Percentiles rank a stretch among this genome's conserved stretches.
phyloP scores from a whole-genome alignment of 306 rosid species.

The Gastrolobium bilobum region DNA sequence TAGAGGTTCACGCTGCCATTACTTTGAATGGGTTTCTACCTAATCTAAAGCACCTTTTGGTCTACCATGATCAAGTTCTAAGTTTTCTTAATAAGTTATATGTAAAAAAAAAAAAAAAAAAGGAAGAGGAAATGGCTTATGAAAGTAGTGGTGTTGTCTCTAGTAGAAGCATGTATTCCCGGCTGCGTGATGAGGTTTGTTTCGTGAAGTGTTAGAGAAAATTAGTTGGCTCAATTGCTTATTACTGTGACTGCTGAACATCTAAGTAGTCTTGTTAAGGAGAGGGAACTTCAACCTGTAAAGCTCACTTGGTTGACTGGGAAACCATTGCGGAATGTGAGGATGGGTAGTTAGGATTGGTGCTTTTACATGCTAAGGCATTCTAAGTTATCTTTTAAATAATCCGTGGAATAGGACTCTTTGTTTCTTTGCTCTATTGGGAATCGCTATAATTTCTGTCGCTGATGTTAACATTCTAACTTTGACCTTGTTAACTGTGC shows the following conservation, averaged over 20 bases:
- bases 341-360: constrained; percentile 75
- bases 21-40: constrained; percentile 87
- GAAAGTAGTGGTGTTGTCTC: constrained; percentile 64
- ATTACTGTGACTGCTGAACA: constrained; percentile 48
- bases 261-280: constrained; percentile 54
- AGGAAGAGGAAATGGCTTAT: constrained; percentile 46
- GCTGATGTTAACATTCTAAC: constrained; percentile 14
- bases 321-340: constrained; percentile 63
- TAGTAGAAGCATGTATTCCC: constrained; percentile 59
- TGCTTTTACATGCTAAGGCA: constrained; percentile 68
- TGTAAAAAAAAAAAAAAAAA: constrained; percentile 46
- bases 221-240: constrained; percentile 62
- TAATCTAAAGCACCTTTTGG: constrained; percentile 56
- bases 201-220: constrained; percentile 60
- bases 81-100: constrained; percentile 54
- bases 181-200: constrained; percentile 65
- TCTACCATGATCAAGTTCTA: constrained; percentile 51
- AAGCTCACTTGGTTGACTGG: constrained; percentile 81
- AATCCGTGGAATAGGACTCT: constrained; percentile 64
- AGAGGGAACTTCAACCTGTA: constrained; percentile 73
- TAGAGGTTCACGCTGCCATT: constrained; percentile 87
- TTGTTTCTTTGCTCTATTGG: constrained; percentile 64
- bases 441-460: constrained; percentile 56
- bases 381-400: constrained; percentile 71
- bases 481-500: constrained; percentile 5